These are phyloP conservation scores for Chimonanthus praecox DNA, from an alignment of 164 flowering plant genomes.

Conservation along the genomic window DNA sequence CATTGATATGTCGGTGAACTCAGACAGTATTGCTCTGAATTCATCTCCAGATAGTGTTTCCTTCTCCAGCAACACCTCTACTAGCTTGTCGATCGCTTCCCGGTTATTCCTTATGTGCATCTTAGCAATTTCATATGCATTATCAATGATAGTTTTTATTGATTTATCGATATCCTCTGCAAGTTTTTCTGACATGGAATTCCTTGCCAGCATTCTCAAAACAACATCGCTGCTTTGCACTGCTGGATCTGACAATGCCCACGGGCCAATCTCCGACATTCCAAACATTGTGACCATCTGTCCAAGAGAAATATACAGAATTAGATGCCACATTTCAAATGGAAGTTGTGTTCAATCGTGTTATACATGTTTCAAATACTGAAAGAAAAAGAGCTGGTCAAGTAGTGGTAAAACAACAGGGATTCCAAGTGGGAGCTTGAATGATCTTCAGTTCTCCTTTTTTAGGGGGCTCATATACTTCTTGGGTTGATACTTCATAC, in stretches of 20 bases:
- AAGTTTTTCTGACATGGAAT: constrained; percentile 70
- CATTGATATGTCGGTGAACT: constrained; percentile 29
- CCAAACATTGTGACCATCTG: constrained; percentile 74
- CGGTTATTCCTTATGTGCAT: constrained; percentile 37
- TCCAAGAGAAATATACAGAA: neutral
- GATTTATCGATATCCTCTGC: constrained; percentile 64
- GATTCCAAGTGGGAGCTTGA: too few relatives aligned
- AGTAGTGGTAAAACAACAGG: too few relatives aligned
- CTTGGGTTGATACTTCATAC: too few relatives aligned
- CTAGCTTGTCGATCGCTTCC: constrained; percentile 40
- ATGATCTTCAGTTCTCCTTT: too few relatives aligned
- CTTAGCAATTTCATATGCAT: constrained; percentile 62
- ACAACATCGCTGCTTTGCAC: constrained; percentile 55
- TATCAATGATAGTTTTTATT: constrained; percentile 32
- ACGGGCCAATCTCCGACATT: constrained; percentile 81
- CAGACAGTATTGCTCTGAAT: constrained; percentile 58
- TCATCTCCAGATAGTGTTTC: constrained; percentile 74
- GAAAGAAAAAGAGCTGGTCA: too few relatives aligned
- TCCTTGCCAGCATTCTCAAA: constrained; percentile 63
- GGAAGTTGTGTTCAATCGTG: too few relatives aligned
- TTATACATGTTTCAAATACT: too few relatives aligned
- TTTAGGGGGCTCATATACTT: too few relatives aligned
- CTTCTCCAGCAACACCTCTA: constrained; percentile 62
- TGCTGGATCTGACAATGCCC: constrained; percentile 63
- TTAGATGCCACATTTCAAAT: too few relatives aligned